Conservation (phyloP, 768 basidiomycete species). For the Pleurotus citrinopileatus region DNA sequence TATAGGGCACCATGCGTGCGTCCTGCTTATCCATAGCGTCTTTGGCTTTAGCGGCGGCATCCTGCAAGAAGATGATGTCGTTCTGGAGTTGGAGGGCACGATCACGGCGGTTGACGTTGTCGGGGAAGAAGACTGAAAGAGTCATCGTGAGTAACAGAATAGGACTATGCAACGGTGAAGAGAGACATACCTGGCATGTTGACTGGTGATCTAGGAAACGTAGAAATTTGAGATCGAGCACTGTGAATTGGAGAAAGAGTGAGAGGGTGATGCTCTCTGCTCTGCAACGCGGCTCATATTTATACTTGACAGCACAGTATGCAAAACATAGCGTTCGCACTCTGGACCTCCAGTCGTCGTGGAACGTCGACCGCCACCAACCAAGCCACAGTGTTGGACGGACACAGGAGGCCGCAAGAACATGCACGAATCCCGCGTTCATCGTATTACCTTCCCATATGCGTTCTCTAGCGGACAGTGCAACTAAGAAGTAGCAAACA, state of each 20-base stretch:
- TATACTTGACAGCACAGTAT: not conserved
- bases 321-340: not conserved
- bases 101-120: not conserved
- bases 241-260: not conserved
- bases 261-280: not conserved
- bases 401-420: not conserved
- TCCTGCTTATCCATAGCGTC: not conserved
- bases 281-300: not conserved
- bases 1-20: not conserved
- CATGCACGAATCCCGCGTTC: not conserved
- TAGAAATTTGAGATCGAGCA: too few species aligned
- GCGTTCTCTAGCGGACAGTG: not conserved
- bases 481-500: too few species aligned
- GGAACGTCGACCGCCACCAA: not conserved
- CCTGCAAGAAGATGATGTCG: not conserved
- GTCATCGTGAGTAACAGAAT: not conserved
- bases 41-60: not conserved
- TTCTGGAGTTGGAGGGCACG: slow-evolving; percentile 1
- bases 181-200: not conserved
- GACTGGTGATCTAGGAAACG: too few species aligned
- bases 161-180: too few species aligned
- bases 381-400: not conserved
- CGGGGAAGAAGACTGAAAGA: not conserved
- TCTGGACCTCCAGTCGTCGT: not conserved
- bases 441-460: not conserved